Evolutionary conservation across 2,329 filamentous ascomycete genomes (phyloP).

Genomic region (Pyrenochaeta sp.): DNA sequence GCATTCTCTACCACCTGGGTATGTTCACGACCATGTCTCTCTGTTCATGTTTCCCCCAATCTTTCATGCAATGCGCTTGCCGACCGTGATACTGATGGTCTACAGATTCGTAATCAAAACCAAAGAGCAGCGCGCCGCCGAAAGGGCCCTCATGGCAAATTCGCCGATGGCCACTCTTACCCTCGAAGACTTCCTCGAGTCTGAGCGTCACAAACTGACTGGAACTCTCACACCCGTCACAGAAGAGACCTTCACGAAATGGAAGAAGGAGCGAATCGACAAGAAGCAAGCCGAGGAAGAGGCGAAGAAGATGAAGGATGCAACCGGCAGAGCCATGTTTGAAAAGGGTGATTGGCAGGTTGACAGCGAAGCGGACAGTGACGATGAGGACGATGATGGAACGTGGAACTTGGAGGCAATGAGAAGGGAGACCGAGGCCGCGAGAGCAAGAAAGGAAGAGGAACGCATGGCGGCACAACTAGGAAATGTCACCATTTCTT

Average conservation of each 20-base stretch:
- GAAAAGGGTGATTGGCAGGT: slow-evolving; percentile 92
- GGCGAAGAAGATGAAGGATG: slow-evolving; percentile 89
- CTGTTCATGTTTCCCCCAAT: too few species aligned
- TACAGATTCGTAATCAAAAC: slow-evolving; percentile 93
- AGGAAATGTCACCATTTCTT: slow-evolving; percentile 29
- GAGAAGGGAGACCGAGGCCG: slow-evolving; percentile 81
- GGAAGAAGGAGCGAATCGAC: slow-evolving; percentile 92
- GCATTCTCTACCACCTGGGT: slow-evolving; percentile 94
- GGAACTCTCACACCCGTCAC: slow-evolving; percentile 93
- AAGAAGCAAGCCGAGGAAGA: slow-evolving; percentile 97
- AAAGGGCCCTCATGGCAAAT: slow-evolving; percentile 96
- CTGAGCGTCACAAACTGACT: slow-evolving; percentile 92
- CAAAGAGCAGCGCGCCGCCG: slow-evolving; percentile 92
- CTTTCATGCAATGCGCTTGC: too few species aligned
- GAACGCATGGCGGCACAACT: slow-evolving; percentile 61
- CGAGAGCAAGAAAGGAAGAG: slow-evolving; percentile 78
- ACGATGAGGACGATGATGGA: slow-evolving; percentile 67
- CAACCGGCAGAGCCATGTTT: slow-evolving; percentile 92
- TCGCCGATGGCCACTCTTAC: slow-evolving; percentile 93
- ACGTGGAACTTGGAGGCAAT: slow-evolving; percentile 84
- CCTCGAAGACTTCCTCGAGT: slow-evolving; percentile 96
- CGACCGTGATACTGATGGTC: slow-evolving; percentile 16
- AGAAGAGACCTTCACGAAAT: slow-evolving; percentile 89
- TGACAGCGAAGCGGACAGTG: slow-evolving; percentile 61
- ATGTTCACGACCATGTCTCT: slow-evolving; percentile 52